Base-by-base conservation (phyloP, 352 stramenopile species). In the Thraustotheca clavata region DNA sequence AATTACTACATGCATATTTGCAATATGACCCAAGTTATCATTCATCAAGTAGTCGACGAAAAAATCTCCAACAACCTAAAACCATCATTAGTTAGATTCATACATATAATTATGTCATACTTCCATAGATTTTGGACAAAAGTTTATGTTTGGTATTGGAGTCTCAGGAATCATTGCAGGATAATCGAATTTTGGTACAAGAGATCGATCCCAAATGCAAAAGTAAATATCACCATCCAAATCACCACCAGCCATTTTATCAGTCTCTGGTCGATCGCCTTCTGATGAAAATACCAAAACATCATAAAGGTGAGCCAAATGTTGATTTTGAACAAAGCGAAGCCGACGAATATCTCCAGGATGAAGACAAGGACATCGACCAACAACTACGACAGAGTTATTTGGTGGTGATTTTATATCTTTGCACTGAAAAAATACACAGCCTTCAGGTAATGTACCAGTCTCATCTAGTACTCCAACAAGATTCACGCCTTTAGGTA, bases 391-490 rank as follows among this genome's bases (percentile, higher is more conserved):
- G 40, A 86, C 68, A 29, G 85, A 40, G 6, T 67, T 69, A 70
- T 70, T 49, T 27, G 91, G 67, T 5, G 62, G 62, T 14, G 43
- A 29, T 0, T 74, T 52, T 27, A 63, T 69, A 29, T 84, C 74
- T 0, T 76, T 76, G 50, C 89, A 89, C 43, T 88, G 84, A 1
- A 94, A 80, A 67, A 87, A 94, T 4, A 94, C 77, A 60, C 88
- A 71, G 1, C 81, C 81, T 20, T 89, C 88, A 14, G 73, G 29
- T 18, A 94, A 70, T 6, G 78, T 86, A 0, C 70, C 67, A 0
- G 83, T 90, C 40, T 91, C 90, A 63, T 94, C 85, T 0, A 79
- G 75, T n/a, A 94, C 85, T 2, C 85, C 85, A 77, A 94, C 88
- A 24, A 91, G 69, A 3, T 70, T 81, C 20, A 83, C 70, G 0